Conservation (phyloP, 2,329 filamentous ascomycete genomes). For the Pseudonectria buxi region DNA sequence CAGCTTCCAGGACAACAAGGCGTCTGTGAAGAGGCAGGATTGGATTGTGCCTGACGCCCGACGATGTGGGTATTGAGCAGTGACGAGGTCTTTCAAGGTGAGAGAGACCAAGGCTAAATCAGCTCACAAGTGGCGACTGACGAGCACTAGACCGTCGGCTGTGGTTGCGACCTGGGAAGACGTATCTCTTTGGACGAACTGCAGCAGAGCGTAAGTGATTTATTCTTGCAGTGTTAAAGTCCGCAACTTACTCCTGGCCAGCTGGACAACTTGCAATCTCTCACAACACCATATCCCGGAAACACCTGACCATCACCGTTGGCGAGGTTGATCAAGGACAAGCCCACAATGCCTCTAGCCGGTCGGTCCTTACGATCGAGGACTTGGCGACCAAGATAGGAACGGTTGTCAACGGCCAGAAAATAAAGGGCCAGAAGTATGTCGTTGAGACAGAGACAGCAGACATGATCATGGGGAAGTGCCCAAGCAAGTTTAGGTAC, state of each 20-base stretch:
- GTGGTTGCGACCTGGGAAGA: conserved; percentile 81
- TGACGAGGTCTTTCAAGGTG: conserved; percentile 45
- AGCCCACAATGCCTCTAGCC: conserved; percentile 55
- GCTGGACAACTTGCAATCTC: conserved; percentile 64
- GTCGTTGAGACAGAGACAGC: conserved; percentile 46
- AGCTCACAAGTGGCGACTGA: conserved; percentile 1
- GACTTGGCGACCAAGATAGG: conserved; percentile 83
- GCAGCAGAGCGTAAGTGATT: conserved; percentile 50
- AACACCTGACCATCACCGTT: conserved; percentile 76
- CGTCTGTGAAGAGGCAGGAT: conserved; percentile 11
- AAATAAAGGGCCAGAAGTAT: conserved; percentile 56
- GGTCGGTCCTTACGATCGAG: conserved; percentile 65
- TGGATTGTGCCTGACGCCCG: conserved; percentile 9
- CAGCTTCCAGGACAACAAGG: conserved; percentile 5
- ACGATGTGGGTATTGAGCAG: conserved; percentile 61
- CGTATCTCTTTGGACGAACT: conserved; percentile 79
- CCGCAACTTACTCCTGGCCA: conserved; percentile 22
- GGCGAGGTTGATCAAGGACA: conserved; percentile 57
- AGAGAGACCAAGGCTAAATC: not conserved
- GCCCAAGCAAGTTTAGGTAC: conserved; percentile 55
- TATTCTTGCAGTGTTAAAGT: too few species aligned
- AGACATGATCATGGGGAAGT: conserved; percentile 65
- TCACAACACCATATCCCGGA: conserved; percentile 78
- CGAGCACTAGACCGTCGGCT: conserved; percentile 42
- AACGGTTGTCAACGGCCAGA: conserved; percentile 67